Base-by-base conservation (phyloP, 176 grass and related monocot genomes). In the Ampelocalamus luodianensis region DNA sequence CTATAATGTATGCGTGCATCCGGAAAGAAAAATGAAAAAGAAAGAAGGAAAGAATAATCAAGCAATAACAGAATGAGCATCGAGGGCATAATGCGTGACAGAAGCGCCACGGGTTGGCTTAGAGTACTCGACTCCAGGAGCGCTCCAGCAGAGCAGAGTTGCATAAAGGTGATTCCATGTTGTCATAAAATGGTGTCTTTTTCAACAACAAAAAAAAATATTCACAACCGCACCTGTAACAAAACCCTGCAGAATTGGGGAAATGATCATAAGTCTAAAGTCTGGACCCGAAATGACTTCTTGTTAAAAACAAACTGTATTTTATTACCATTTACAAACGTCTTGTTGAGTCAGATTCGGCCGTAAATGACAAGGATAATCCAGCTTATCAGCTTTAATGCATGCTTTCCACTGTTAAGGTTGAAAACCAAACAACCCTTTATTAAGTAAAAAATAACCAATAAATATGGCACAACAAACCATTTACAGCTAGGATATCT, bases 401-500 rank as follows among this genome's bases (percentile, higher is more conserved):
- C 15, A 55, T 55, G 61, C 22, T 23, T 65, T 66, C 22, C 60
- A 13, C 9, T 39, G 15, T 14, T 18, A 65, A 50, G 44, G 60
- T 59, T 1, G 15, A 22, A 49, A 48, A 58, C 22, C 22, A n/a
- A 58, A n/a, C 8, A n/a, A 0, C 3, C 22, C 55, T 58, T 58
- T 42, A 50, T 53, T 26, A 37, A 26, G 39, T 61, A 9, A 27
- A 70, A 62, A 72, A 53, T 10, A 79, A 64, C 24, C 22, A 72
- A 79, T 44, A 65, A 40, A 64, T 72, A 68, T 24, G n/a, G 46
- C 69, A 74, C 20, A 66, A 16, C 6, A 60, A 18, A 61, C 37
- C 88, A 85, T 89, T 69, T 89, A 89, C 88, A 85, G 3, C 34
- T 71, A 82, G 10, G 18, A 58, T 65, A 86, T 60, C 38, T 65